Evolutionary conservation across 2,329 filamentous ascomycete genomes (phyloP), one percentile per base, ranked within the genome.

Genomic region (Trichophyton benhamiae): DNA sequence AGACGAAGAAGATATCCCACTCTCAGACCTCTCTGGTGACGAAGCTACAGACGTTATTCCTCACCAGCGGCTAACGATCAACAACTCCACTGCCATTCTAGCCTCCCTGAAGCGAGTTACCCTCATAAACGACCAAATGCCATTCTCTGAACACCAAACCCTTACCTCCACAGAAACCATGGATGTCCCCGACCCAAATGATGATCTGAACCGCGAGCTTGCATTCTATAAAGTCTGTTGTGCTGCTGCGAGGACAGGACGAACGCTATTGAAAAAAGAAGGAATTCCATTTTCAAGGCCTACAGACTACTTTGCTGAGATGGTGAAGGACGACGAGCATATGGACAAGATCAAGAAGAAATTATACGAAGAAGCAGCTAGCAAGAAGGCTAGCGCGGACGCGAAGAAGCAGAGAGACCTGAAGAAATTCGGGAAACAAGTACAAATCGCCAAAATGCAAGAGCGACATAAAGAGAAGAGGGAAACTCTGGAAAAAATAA

Each of bases 401-500:
- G 94, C 94, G 5, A 84, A 91, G 72, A 91, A 91, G 77, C 87
- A 92, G 78, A 83, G 94, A 65, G 94, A 99, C 74, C 80, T 97
- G 70, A 97, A 96, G 85, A 99, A 97, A 79, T 99, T 97, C 73
- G 94, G 94, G 73, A 99, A 99, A 80, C 89, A 95, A 75, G 94
- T 97, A 60, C 94, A 99, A 79, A 84, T 96, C 63, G 91, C 91
- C 63, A 96, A 96, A 80, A 78, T 95, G 74, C 92, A 97, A 77
- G 92, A 99, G 82, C 82, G 94, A 57, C 85, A 89, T 58, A 95
- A 95, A 82, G 87, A 86, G 71, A 96, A 96, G 86, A 86, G 85
- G 68, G 89, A 95, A 65, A 95, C 91, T 3, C 79, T 99, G 65
- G 94, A 97, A 68, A 96, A 96, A 82, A 96, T 99, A 71, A 91